Evolutionary conservation across 805 yeast species (phyloP).

Genomic region (Candida tammaniensis): DNA sequence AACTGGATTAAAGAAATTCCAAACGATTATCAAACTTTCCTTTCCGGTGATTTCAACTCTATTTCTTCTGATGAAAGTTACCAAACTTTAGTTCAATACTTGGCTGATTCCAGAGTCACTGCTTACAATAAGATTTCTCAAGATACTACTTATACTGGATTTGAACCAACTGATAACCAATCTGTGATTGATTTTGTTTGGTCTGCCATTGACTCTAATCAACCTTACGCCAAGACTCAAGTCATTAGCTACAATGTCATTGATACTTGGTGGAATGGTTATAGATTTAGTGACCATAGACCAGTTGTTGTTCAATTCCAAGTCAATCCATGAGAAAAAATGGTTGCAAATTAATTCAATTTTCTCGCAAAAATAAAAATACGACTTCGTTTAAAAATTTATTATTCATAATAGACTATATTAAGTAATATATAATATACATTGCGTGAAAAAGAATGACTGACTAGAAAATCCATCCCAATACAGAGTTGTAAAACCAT

Average conservation of each 20-base stretch:
- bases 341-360: too few relatives aligned
- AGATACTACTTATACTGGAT: slow-evolving; percentile 41
- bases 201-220: slow-evolving; percentile 26
- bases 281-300: slow-evolving; percentile 46
- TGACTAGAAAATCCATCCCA: slow-evolving; percentile 48
- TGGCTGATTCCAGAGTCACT: slow-evolving; percentile 28
- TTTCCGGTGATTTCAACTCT: slow-evolving; percentile 60
- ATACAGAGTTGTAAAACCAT: slow-evolving; percentile 48
- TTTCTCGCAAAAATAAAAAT: too few relatives aligned
- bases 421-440: slow-evolving; percentile 5
- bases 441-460: neutral
- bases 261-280: slow-evolving; percentile 29
- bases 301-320: slow-evolving; percentile 27
- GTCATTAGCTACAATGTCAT: slow-evolving; percentile 28
- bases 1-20: slow-evolving; percentile 34
- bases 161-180: slow-evolving; percentile 21
- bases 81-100: slow-evolving; percentile 28
- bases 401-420: too few relatives aligned
- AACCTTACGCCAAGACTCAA: slow-evolving; percentile 11
- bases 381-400: too few relatives aligned
- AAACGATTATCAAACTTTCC: slow-evolving; percentile 35
- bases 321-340: slow-evolving; percentile 1
- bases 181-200: slow-evolving; percentile 40
- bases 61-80: slow-evolving; percentile 17
- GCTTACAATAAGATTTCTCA: slow-evolving; percentile 22